Conservation (phyloP, 352 stramenopile species). For the Phytophthora fragariaefolia region DNA sequence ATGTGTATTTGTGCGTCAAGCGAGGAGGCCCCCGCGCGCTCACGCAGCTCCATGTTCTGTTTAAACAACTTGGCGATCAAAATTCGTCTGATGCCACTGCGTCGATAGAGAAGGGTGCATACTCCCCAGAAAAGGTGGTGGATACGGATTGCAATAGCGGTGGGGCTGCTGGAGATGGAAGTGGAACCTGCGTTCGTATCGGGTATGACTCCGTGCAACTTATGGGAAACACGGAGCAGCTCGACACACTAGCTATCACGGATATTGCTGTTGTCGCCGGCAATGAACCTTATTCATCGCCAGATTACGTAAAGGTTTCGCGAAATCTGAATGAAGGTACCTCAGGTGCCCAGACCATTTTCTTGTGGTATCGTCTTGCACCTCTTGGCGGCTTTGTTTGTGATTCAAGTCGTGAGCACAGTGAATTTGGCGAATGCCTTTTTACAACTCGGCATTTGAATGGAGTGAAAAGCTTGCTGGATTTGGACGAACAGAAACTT, state of each 20-base stretch:
- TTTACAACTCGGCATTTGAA: slow-evolving; percentile 57
- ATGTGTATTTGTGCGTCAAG: slow-evolving; percentile 78
- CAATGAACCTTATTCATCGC: slow-evolving; percentile 28
- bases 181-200: slow-evolving; percentile 35
- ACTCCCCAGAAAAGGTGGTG: slow-evolving; percentile 20
- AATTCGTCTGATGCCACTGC: not conserved
- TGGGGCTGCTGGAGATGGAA: slow-evolving; percentile 31
- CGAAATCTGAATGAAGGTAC: slow-evolving; percentile 62
- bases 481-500: slow-evolving; percentile 42
- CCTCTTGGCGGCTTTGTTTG: slow-evolving; percentile 72
- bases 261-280: slow-evolving; percentile 60
- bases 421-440: slow-evolving; percentile 73
- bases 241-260: slow-evolving; percentile 61
- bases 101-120: not conserved
- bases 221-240: slow-evolving; percentile 35
- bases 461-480: slow-evolving; percentile 16
- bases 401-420: slow-evolving; percentile 45
- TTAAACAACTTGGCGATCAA: slow-evolving; percentile 14
- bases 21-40: slow-evolving; percentile 45
- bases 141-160: slow-evolving; percentile 43
- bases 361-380: slow-evolving; percentile 61
- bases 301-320: slow-evolving; percentile 57
- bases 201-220: slow-evolving; percentile 41
- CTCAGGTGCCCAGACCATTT: slow-evolving; percentile 38
- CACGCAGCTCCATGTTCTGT: slow-evolving; percentile 45